Evolutionary conservation across 306 rosid species (phyloP).

Genomic region (Quercus parvula): DNA sequence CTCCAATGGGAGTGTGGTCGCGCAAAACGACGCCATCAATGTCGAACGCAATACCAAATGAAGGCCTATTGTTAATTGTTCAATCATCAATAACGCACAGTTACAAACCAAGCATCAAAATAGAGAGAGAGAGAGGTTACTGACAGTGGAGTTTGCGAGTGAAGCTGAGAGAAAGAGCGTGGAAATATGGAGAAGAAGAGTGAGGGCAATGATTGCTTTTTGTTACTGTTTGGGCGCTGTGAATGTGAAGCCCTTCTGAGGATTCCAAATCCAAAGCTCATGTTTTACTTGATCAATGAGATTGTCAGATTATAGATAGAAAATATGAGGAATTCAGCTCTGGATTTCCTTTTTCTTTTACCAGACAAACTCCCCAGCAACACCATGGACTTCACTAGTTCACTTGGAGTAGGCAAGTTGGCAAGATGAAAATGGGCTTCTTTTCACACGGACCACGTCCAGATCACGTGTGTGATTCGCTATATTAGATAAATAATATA

Average conservation of each 20-base stretch:
- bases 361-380: no score
- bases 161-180: constrained; percentile 49
- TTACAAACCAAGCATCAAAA: not conserved
- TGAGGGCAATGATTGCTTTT: constrained; percentile 11
- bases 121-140: not conserved
- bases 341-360: no score
- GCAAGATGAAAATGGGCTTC: no score
- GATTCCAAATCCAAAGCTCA: constrained; percentile 52
- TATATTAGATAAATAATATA: no score
- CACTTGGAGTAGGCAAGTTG: no score
- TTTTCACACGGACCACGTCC: no score
- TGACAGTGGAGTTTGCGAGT: constrained; percentile 44
- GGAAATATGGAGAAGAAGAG: constrained; percentile 17
- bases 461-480: no score
- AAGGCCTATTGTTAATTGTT: constrained; percentile 35
- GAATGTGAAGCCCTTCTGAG: constrained; percentile 41
- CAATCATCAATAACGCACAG: no score
- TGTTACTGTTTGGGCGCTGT: constrained; percentile 10
- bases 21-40: constrained; percentile 89
- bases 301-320: no score
- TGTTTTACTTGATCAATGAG: constrained; percentile 5
- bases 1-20: constrained; percentile 72
- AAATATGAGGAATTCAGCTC: no score
- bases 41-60: constrained; percentile 86
- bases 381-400: no score